phyloP scores from a whole-genome alignment of 1,139 yeast genomes.

The Zygoascus sp. region DNA sequence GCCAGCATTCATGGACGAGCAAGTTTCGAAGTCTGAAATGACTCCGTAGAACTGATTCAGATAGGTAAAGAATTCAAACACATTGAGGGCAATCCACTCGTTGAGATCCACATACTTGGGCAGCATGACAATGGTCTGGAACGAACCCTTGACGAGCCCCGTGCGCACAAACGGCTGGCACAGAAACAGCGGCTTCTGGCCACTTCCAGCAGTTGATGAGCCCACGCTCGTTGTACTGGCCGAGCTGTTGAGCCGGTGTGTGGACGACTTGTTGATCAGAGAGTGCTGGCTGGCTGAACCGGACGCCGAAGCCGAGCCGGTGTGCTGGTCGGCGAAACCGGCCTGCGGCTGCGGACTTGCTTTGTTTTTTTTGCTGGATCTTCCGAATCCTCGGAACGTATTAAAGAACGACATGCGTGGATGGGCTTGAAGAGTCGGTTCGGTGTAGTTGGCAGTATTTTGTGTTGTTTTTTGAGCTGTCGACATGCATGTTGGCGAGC shows the following conservation, averaged over 20 bases:
- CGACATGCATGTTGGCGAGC: background rate
- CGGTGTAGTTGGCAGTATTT: too few relatives aligned
- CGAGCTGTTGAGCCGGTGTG: constrained; percentile 34
- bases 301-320: background rate
- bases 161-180: constrained; percentile 94
- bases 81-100: constrained; percentile 93
- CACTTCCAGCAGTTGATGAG: constrained; percentile 7
- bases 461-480: background rate
- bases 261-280: background rate
- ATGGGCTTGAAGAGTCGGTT: background rate
- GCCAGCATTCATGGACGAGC: constrained; percentile 95
- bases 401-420: constrained; percentile 43
- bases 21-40: constrained; percentile 77
- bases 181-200: constrained; percentile 56
- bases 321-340: too few relatives aligned
- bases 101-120: constrained; percentile 93
- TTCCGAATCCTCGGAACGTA: constrained; percentile 56
- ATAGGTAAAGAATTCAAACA: constrained; percentile 84
- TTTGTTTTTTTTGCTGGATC: constrained; percentile 51
- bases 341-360: constrained; percentile 6
- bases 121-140: constrained; percentile 88
- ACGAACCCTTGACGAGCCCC: constrained; percentile 95
- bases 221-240: background rate
- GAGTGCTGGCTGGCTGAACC: constrained; percentile 34
- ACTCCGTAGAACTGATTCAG: constrained; percentile 85